Percentiles rank a stretch among this genome's conserved stretches.
phyloP scores from a whole-genome alignment of 495 filamentous ascomycete genomes.

The Trichoderma parareesei region DNA sequence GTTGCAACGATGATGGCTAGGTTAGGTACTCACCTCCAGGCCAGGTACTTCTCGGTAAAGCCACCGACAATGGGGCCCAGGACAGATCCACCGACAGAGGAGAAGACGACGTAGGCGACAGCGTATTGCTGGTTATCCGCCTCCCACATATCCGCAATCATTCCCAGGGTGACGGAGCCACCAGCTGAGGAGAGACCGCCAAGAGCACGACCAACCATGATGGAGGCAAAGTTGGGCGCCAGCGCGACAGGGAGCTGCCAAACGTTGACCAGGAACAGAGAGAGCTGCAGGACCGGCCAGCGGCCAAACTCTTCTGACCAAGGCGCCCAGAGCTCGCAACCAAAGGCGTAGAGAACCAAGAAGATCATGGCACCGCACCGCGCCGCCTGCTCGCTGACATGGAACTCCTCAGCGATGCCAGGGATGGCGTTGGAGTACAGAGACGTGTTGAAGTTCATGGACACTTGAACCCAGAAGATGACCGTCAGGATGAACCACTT shows the following conservation, averaged over 20 bases:
- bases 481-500: slow-evolving; percentile 69
- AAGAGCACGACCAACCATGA: slow-evolving; percentile 57
- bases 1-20: neutral
- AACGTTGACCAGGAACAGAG: slow-evolving; percentile 62
- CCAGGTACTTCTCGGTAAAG: slow-evolving; percentile 55
- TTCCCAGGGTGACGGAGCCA: slow-evolving; percentile 72
- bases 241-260: slow-evolving; percentile 66
- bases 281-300: slow-evolving; percentile 63
- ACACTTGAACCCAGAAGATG: slow-evolving; percentile 69
- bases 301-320: slow-evolving; percentile 77
- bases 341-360: slow-evolving; percentile 66
- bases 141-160: slow-evolving; percentile 77
- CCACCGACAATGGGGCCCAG: slow-evolving; percentile 76
- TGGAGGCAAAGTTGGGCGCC: slow-evolving; percentile 58
- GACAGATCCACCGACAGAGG: slow-evolving; percentile 66
- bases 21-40: slow-evolving; percentile 38
- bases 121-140: slow-evolving; percentile 64
- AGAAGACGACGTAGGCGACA: slow-evolving; percentile 67
- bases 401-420: slow-evolving; percentile 53
- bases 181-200: slow-evolving; percentile 68
- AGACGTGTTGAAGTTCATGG: slow-evolving; percentile 80
- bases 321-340: slow-evolving; percentile 76
- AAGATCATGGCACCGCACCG: slow-evolving; percentile 63
- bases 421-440: slow-evolving; percentile 60
- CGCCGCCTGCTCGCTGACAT: slow-evolving; percentile 55